A percentile compares a stretch with the other conserved stretches of the same genome.
Evolutionary conservation across 108 stramenopile species (phyloP).

Genomic region (Nannochloropsis salina): DNA sequence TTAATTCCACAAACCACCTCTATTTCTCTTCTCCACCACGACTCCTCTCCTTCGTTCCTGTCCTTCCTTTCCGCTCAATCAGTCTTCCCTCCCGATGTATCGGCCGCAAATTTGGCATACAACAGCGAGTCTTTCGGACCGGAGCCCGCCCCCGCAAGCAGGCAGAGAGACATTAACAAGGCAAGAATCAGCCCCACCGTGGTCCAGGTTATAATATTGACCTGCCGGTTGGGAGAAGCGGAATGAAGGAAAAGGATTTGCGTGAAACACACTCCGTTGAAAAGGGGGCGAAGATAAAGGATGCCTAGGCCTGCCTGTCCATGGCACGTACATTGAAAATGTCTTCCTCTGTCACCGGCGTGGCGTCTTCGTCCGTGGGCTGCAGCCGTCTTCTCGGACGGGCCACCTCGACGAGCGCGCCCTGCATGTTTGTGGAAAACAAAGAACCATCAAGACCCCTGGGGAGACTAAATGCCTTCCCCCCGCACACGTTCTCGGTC

Average conservation of each 20-base stretch:
- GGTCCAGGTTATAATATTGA: neutral
- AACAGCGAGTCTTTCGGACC: neutral
- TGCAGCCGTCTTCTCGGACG: neutral
- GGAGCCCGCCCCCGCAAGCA: neutral
- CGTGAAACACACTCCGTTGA: neutral
- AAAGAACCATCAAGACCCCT: too few relatives aligned
- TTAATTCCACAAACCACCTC: too few relatives aligned
- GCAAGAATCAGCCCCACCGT: neutral
- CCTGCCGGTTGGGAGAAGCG: neutral
- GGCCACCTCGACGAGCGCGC: neutral
- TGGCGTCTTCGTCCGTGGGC: neutral
- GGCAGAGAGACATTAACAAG: neutral
- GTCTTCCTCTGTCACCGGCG: neutral
- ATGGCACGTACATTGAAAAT: neutral
- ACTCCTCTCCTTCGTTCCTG: too few relatives aligned
- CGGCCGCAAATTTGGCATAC: neutral
- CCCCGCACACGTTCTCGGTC: too few relatives aligned
- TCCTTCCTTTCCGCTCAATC: neutral
- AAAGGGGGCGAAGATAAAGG: neutral
- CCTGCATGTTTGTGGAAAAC: neutral
- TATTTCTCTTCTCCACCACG: too few relatives aligned
- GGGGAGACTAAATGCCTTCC: too few relatives aligned
- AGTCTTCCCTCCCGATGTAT: conserved; percentile 11
- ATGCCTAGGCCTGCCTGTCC: neutral
- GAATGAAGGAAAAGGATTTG: neutral